Evolutionary conservation across 2,329 filamentous ascomycete species (phyloP).

Genomic region (Neopestalotiopsis rosae): DNA sequence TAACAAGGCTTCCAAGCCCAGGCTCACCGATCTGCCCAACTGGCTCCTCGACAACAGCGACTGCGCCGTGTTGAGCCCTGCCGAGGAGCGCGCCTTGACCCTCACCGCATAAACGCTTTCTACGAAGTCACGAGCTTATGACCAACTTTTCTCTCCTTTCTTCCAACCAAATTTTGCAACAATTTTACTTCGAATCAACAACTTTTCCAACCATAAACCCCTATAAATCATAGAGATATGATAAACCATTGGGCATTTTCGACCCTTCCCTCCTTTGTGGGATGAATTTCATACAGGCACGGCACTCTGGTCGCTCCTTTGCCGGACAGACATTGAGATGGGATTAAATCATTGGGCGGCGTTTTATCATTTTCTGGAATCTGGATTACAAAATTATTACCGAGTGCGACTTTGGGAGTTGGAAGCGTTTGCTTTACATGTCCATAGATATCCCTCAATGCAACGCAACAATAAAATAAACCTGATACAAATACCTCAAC

Average conservation of each 20-base stretch:
- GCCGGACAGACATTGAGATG: background rate
- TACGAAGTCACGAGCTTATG: conserved; percentile 17
- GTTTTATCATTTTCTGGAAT: background rate
- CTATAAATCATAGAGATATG: conserved; percentile 12
- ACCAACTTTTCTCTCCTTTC: background rate
- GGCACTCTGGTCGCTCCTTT: conserved; percentile 11
- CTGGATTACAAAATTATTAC: background rate
- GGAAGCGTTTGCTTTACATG: background rate
- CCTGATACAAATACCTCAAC: no score
- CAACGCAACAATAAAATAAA: background rate
- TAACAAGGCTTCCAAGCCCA: conserved; percentile 26
- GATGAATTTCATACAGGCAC: background rate
- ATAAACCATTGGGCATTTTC: background rate
- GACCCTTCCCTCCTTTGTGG: conserved; percentile 13
- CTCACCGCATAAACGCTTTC: conserved; percentile 20
- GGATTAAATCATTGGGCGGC: conserved; percentile 18
- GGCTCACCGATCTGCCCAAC: conserved; percentile 28
- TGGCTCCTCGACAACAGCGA: conserved; percentile 21
- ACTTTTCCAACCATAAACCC: background rate
- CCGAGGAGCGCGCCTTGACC: conserved; percentile 32
- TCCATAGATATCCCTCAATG: background rate
- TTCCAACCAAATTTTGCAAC: background rate
- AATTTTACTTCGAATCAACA: background rate
- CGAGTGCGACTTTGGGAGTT: background rate
- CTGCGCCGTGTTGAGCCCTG: conserved; percentile 32